Evolutionary conservation across 164 flowering plant species (phyloP), one percentile per base, ranked within the genome.

Genomic region (Kingdonia uniflora): DNA sequence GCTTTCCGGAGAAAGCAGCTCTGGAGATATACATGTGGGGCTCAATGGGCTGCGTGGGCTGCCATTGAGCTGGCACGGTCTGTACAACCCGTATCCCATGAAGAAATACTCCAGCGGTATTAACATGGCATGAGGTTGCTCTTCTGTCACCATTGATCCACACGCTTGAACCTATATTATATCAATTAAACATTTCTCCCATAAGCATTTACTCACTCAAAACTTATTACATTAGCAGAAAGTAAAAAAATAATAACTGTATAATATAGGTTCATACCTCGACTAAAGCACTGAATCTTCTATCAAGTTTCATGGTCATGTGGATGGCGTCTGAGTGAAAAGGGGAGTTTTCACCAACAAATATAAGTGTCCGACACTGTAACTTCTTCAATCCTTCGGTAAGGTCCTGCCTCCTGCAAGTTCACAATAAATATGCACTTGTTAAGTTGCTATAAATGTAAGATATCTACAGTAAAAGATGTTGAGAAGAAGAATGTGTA

Each of bases 91-190:
- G 21, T 81, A 91, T 13, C 98, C 95, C 94, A 91, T 85, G 11
- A 91, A 60, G 71, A 91, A 91, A 65, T 77, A 91, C 74, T 87
- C 95, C 81, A 91, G 58, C 0, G 98, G 98, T 54, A 87, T 82
- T 67, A 91, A 67, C 98, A 87, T 91, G 45, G 96, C 98, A 68
- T 85, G 92, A 11, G 96, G 98, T 63, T 91, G 96, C 71, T 91
- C 98, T 44, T 91, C 96, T 19, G 98, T 91, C 67, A 91, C 98
- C 88, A 87, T 73, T 22, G 98, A 85, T 53, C 98, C 98, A 61
- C 98, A 91, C n/a, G 86, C 76, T 63, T 87, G 95, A 38, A 91
- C 98, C 98, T 91, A 74, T 56, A 41, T 22, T 25, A 42, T 25
- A 5, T 24, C 52, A 53, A 7, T 4, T 12, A 25, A 44, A 33